Percentiles rank a stretch among this genome's conserved stretches.
phyloP scores from a whole-genome alignment of 257 asterid genomes.

The Jacaranda mimosifolia region DNA sequence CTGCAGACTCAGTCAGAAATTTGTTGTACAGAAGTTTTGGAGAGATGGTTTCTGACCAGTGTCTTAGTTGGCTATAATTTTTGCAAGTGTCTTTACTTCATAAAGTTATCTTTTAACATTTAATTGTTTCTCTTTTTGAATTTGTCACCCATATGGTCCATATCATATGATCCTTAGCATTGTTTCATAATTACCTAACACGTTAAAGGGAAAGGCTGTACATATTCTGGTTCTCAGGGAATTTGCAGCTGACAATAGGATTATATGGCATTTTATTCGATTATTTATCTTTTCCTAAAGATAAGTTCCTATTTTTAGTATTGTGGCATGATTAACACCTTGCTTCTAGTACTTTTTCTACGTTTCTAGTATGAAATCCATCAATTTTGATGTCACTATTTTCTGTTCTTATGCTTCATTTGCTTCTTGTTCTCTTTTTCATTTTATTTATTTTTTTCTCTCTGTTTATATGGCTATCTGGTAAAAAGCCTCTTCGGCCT shows the following conservation, averaged over 20 bases:
- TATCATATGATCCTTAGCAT: background rate
- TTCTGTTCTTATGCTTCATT: slow-evolving; percentile 15
- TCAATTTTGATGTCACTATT: slow-evolving; percentile 3
- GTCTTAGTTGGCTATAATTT: slow-evolving; percentile 9
- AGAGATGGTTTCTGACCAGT: background rate
- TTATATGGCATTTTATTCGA: background rate
- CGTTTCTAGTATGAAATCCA: slow-evolving; percentile 26
- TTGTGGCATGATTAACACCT: background rate
- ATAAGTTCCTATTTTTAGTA: slow-evolving; percentile 17
- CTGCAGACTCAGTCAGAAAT: background rate
- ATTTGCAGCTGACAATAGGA: slow-evolving; percentile 26
- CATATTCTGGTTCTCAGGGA: background rate
- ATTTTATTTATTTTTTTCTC: background rate
- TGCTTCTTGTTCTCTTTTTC: slow-evolving; percentile 22
- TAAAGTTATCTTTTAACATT: slow-evolving; percentile 1
- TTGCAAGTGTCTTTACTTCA: background rate
- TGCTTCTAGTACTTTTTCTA: slow-evolving; percentile 17
- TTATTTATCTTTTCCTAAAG: background rate
- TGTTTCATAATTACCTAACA: slow-evolving; percentile 16
- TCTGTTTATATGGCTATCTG: slow-evolving; percentile 37
- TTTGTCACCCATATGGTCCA: background rate
- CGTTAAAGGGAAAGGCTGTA: slow-evolving; percentile 16
- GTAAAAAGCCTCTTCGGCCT: slow-evolving; percentile 69
- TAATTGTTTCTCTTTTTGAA: slow-evolving; percentile 9
- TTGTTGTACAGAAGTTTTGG: too few species aligned